Conservation (phyloP, 129 eudicot species). For the Centella asiatica region DNA sequence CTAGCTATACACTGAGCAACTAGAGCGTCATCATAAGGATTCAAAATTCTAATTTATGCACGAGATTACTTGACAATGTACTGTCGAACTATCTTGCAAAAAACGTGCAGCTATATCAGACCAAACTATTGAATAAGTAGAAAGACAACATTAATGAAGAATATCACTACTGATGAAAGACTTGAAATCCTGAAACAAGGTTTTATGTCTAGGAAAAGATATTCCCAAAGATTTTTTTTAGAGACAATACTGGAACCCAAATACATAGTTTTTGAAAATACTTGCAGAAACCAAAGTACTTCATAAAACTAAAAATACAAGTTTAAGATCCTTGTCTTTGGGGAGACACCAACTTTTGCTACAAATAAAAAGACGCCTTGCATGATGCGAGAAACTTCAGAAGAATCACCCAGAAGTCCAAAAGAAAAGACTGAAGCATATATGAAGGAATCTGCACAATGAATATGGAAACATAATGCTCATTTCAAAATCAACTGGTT, state of each 20-base stretch:
- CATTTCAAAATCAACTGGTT: constrained; percentile 23
- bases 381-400: constrained; percentile 75
- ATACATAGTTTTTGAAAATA: constrained; percentile 49
- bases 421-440: constrained; percentile 78
- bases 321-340: constrained; percentile 57
- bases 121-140: too few relatives aligned
- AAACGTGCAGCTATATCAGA: too few relatives aligned
- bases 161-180: constrained; percentile 3
- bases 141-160: too few relatives aligned
- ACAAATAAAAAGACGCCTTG: constrained; percentile 73
- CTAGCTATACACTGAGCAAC: too few relatives aligned
- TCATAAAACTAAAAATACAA: constrained; percentile 37
- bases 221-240: constrained; percentile 26
- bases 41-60: too few relatives aligned
- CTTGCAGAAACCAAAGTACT: constrained; percentile 35
- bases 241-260: constrained; percentile 23
- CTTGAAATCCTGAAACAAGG: constrained; percentile 33
- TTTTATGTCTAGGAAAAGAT: constrained; percentile 21
- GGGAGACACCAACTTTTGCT: constrained; percentile 53
- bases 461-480: constrained; percentile 50
- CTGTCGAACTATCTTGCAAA: too few relatives aligned
- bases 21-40: too few relatives aligned
- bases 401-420: constrained; percentile 89
- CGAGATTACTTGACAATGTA: too few relatives aligned
- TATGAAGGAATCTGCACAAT: constrained; percentile 91